These are phyloP conservation scores for Zymoseptoria passerinii DNA, from an alignment of 2,329 filamentous ascomycete genomes.

Conservation along the genomic window DNA sequence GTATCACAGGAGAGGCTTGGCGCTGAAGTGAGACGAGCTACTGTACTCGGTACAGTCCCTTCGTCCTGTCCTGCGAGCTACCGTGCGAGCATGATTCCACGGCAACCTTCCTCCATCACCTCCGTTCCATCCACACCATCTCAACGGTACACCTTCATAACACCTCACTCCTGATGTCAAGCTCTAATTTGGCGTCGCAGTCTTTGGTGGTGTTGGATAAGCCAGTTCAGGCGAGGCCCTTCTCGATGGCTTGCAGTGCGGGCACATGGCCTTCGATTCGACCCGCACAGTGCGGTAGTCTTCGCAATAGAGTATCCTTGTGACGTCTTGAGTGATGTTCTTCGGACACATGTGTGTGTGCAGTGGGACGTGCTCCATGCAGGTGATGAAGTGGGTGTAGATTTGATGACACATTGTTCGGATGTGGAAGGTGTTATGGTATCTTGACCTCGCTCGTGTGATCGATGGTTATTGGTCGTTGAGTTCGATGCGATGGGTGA, in stretches of 20 bases:
- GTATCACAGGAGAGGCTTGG: not conserved
- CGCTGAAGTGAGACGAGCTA: not conserved
- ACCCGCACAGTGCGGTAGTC: conserved; percentile 22
- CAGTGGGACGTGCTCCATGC: conserved; percentile 23
- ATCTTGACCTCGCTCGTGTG: not conserved
- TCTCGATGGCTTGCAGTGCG: conserved; percentile 12
- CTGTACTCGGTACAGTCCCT: not conserved
- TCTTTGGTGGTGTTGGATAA: conserved; percentile 18
- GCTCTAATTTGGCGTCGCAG: conserved; percentile 12
- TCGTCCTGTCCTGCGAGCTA: not conserved
- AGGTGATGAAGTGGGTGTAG: conserved; percentile 27
- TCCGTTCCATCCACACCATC: not conserved
- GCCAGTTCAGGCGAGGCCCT: conserved; percentile 7
- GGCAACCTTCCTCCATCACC: not conserved
- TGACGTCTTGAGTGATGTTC: conserved; percentile 22
- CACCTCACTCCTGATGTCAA: not conserved
- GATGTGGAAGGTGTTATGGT: not conserved
- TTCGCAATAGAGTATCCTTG: conserved; percentile 27
- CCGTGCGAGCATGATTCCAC: not conserved
- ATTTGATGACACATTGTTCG: conserved; percentile 27
- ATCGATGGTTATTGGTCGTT: not conserved
- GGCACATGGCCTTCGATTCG: conserved; percentile 11
- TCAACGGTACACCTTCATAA: not conserved
- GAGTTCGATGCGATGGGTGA: not conserved
- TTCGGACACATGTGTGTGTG: conserved; percentile 27